Percentiles rank a stretch among this genome's conserved stretches.
Evolutionary conservation across 1,284 basidiomycete species (phyloP).

Genomic region (Trichosporon sp.): DNA sequence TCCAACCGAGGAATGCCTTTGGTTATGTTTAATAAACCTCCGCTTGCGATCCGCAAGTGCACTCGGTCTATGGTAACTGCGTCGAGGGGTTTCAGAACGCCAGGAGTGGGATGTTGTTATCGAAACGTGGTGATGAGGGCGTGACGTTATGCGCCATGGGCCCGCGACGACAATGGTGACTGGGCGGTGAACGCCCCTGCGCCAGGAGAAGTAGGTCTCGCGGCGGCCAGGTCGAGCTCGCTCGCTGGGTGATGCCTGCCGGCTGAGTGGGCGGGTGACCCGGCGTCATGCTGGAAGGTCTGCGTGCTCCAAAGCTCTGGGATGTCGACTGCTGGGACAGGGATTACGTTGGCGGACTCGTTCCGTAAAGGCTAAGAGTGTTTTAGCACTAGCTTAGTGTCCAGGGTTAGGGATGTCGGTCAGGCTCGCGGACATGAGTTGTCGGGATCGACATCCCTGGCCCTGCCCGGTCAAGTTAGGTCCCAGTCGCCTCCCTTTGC

Average conservation of each 20-base stretch:
- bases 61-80: background rate
- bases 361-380: constrained; percentile 5
- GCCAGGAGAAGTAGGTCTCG: background rate
- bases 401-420: constrained; percentile 2
- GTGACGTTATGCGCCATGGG: background rate
- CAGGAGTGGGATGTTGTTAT: background rate
- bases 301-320: background rate
- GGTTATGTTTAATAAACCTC: constrained; percentile 1
- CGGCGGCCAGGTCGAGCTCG: background rate
- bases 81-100: background rate
- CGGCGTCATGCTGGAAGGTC: background rate
- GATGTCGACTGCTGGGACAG: constrained; percentile 5
- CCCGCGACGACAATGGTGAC: background rate
- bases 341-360: constrained; percentile 2
- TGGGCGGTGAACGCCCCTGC: background rate
- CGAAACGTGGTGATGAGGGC: background rate
- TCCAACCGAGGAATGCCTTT: background rate
- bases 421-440: constrained; percentile 6
- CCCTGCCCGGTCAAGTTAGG: background rate
- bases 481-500: background rate
- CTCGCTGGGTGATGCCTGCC: background rate
- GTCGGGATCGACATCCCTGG: constrained; percentile 5
- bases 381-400: constrained; percentile 6
- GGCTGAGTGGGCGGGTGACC: background rate
- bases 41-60: background rate